These are phyloP conservation scores for Lenwebbia sp. DNA, from an alignment of 345 rosid genomes.

Conservation along the genomic window DNA sequence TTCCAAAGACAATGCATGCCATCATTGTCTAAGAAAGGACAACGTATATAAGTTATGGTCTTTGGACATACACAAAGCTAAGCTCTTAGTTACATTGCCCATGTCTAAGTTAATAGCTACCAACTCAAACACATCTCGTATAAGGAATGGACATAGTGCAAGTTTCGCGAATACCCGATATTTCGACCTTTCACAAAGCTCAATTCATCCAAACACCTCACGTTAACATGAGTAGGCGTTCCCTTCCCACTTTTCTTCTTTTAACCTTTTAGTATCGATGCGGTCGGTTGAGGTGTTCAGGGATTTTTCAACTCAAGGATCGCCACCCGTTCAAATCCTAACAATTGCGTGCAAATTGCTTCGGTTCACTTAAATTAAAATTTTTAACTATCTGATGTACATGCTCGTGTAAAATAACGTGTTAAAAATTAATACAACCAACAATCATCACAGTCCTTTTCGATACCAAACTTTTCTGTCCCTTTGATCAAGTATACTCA, in stretches of 20 bases:
- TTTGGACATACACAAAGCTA: not conserved
- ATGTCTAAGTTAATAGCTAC: not conserved
- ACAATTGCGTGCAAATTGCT: not conserved
- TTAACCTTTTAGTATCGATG: not conserved
- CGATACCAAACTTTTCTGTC: not conserved
- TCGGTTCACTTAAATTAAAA: accelerated
- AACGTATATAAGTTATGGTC: not conserved
- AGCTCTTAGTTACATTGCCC: not conserved
- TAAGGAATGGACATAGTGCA: not conserved
- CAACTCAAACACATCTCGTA: not conserved
- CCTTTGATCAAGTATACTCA: not conserved
- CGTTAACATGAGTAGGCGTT: not conserved
- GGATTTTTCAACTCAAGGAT: not conserved
- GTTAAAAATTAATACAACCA: not conserved
- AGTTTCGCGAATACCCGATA: not conserved
- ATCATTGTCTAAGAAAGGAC: not conserved
- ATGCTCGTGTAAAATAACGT: not conserved
- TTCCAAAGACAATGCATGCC: not conserved
- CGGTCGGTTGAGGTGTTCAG: not conserved
- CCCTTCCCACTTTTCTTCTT: not conserved
- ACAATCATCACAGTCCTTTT: not conserved
- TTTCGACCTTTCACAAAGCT: not conserved
- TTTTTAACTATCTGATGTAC: not conserved
- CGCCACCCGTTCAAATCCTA: not conserved
- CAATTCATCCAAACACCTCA: not conserved